Conservation (phyloP, 768 basidiomycete genomes). For the Amanita muscaria region DNA sequence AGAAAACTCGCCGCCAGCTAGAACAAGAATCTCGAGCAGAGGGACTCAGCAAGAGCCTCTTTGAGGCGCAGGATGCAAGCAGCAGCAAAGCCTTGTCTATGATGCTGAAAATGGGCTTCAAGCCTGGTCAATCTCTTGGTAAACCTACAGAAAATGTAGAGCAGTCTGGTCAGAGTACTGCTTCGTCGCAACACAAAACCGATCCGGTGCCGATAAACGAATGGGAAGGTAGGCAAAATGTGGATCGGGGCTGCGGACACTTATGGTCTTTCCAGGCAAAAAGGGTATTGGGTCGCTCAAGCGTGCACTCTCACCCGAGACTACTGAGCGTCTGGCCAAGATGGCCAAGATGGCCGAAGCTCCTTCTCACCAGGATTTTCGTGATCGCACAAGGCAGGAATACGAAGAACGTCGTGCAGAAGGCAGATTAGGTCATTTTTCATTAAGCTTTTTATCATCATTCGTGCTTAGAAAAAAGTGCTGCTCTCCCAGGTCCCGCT, state of each 20-base stretch:
- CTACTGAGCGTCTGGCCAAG: slow-evolving; percentile 59
- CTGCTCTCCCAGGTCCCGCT: slow-evolving; percentile 35
- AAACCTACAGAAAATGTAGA: slow-evolving; percentile 11
- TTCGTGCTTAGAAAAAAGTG: neutral
- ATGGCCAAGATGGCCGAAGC: slow-evolving; percentile 70
- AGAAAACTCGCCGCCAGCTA: slow-evolving; percentile 56
- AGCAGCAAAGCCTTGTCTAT: slow-evolving; percentile 73
- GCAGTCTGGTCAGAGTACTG: slow-evolving; percentile 4
- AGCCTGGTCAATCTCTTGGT: slow-evolving; percentile 74
- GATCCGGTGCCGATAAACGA: slow-evolving; percentile 72
- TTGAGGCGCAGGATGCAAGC: slow-evolving; percentile 57
- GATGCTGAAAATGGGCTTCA: slow-evolving; percentile 95
- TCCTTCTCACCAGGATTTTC: slow-evolving; percentile 47
- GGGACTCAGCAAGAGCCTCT: slow-evolving; percentile 71
- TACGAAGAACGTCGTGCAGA: slow-evolving; percentile 74
- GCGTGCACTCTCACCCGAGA: slow-evolving; percentile 55
- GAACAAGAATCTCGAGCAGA: slow-evolving; percentile 72
- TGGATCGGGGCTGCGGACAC: neutral
- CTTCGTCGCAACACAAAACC: slow-evolving; percentile 31
- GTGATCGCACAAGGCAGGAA: slow-evolving; percentile 61
- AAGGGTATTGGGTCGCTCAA: slow-evolving; percentile 69
- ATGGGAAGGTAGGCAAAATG: slow-evolving; percentile 71
- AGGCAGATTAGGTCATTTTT: slow-evolving; percentile 43
- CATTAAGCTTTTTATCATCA: slow-evolving; percentile 2
- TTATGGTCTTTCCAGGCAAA: slow-evolving; percentile 43